phyloP scores from a whole-genome alignment of 768 basidiomycete species.

The Leccinum subgranulosum region DNA sequence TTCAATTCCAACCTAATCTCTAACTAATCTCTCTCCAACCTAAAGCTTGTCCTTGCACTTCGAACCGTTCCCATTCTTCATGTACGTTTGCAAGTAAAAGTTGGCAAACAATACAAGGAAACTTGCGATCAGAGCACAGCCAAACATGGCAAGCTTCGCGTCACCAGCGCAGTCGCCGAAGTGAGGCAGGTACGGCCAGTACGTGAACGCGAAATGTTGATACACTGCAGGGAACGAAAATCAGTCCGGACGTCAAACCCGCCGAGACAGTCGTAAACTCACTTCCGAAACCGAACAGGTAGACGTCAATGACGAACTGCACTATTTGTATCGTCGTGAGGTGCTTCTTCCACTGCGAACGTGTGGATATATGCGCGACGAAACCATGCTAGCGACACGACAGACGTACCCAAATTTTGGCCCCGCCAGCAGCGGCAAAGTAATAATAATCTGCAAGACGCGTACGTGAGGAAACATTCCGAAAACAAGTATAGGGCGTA shows the following conservation, averaged over 20 bases:
- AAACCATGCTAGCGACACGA: neutral
- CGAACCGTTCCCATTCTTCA: neutral
- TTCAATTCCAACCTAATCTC: neutral
- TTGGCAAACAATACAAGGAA: constrained; percentile 25
- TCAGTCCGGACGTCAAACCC: neutral
- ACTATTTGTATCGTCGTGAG: constrained; percentile 26
- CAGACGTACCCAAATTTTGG: constrained; percentile 22
- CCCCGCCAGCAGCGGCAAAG: constrained; percentile 82
- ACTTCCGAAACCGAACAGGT: constrained; percentile 21
- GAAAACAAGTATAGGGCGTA: constrained; percentile 37
- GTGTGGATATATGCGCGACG: neutral
- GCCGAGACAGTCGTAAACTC: constrained; percentile 6
- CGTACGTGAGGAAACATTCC: neutral
- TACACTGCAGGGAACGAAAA: constrained; percentile 13
- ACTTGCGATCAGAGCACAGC: constrained; percentile 10
- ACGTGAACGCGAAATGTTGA: constrained; percentile 26
- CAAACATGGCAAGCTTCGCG: constrained; percentile 14
- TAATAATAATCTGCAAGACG: constrained; percentile 88
- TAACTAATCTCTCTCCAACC: neutral
- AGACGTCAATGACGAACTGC: constrained; percentile 24
- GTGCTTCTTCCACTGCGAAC: constrained; percentile 25
- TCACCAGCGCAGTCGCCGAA: constrained; percentile 27
- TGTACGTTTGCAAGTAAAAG: constrained; percentile 27
- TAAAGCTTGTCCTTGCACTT: neutral
- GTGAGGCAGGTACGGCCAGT: constrained; percentile 23